These are phyloP conservation scores for Xylaria sp. DNA, from an alignment of 2,329 filamentous ascomycete genomes.

Conservation along the genomic window DNA sequence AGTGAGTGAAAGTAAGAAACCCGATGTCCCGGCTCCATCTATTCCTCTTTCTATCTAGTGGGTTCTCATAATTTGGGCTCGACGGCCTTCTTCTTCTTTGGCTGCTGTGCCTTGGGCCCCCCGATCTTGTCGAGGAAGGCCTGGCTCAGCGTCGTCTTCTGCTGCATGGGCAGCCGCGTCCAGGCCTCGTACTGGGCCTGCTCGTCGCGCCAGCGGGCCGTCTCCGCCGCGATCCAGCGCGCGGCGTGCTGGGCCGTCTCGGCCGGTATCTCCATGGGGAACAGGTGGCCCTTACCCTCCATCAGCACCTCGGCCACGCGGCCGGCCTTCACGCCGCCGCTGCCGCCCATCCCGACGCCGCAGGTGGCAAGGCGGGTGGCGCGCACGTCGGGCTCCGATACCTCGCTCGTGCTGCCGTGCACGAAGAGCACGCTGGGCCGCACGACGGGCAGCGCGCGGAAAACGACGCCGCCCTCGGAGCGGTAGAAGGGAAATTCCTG, in stretches of 20 bases:
- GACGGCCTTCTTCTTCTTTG: constrained; percentile 27
- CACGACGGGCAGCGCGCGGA: constrained; percentile 66
- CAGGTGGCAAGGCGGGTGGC: constrained; percentile 71
- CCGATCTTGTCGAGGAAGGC: constrained; percentile 66
- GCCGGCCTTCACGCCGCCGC: constrained; percentile 70
- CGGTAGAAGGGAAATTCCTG: constrained; percentile 70
- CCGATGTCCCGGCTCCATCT: neutral
- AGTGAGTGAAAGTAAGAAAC: neutral
- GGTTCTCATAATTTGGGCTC: constrained; percentile 39
- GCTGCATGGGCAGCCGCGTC: constrained; percentile 57
- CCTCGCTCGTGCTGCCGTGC: constrained; percentile 68
- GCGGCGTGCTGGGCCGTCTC: constrained; percentile 71
- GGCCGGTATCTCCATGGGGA: constrained; percentile 81
- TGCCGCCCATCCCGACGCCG: constrained; percentile 73
- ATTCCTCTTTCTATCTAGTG: neutral
- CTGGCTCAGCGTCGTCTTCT: constrained; percentile 67
- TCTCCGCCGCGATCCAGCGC: constrained; percentile 66
- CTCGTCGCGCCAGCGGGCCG: constrained; percentile 66
- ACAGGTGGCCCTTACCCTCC: constrained; percentile 76
- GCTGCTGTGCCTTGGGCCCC: constrained; percentile 32
- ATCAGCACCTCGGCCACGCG: constrained; percentile 74
- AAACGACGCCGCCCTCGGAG: constrained; percentile 68
- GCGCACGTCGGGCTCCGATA: constrained; percentile 63
- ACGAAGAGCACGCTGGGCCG: constrained; percentile 75
- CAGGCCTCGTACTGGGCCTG: constrained; percentile 67